These are phyloP conservation scores for Pseudogymnoascus sp. DNA, from an alignment of 2,329 filamentous ascomycete species.

Conservation along the genomic window DNA sequence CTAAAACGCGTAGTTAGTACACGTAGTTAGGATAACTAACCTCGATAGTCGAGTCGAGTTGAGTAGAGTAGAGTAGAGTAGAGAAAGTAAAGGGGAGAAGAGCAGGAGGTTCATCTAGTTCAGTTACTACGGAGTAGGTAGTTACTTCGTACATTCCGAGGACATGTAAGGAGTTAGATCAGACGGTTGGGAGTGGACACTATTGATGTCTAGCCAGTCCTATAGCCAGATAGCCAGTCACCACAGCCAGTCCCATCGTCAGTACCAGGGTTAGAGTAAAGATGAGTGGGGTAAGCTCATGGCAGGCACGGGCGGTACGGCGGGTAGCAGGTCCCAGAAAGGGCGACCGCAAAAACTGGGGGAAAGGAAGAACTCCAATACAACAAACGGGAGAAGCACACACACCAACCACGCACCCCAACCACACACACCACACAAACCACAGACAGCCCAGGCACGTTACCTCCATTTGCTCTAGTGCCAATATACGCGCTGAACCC, in stretches of 20 bases:
- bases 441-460: neutral
- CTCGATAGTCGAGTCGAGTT: neutral
- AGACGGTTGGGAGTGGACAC: neutral
- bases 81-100: neutral
- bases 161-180: neutral
- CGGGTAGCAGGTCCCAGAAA: constrained; percentile 2
- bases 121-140: no score
- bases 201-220: neutral
- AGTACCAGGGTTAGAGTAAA: neutral
- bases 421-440: neutral
- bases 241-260: no score
- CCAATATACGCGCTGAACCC: neutral
- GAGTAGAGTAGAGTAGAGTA: neutral
- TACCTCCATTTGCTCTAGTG: neutral
- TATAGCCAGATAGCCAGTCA: neutral
- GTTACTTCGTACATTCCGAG: no score
- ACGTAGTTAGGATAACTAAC: neutral
- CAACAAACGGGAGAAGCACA: neutral
- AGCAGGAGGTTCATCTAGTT: no score
- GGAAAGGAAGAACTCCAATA: neutral
- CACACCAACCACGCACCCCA: neutral
- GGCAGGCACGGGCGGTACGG: constrained; percentile 1
- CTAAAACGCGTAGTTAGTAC: neutral
- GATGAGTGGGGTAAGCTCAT: neutral
- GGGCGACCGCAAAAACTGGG: neutral